Evolutionary conservation across 23 red algal genomes (phyloP).

Genomic region (Gracilariopsis chorda): DNA sequence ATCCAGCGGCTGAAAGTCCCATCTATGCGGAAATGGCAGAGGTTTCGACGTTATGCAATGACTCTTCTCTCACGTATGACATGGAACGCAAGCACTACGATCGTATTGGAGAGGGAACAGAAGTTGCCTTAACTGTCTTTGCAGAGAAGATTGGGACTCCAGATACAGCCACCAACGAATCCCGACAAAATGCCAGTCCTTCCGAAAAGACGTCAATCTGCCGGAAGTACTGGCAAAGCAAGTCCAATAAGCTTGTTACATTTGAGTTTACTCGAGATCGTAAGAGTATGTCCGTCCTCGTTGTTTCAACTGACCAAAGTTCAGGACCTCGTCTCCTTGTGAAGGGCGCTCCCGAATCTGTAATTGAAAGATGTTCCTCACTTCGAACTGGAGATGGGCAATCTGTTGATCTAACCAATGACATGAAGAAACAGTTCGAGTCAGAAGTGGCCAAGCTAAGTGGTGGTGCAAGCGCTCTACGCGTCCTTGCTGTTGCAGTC

Average conservation of each 20-base stretch:
- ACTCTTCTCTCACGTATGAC: slow-evolving; percentile 74
- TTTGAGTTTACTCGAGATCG: slow-evolving; percentile 97
- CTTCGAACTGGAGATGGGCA: slow-evolving; percentile 60
- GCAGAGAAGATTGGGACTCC: slow-evolving; percentile 89
- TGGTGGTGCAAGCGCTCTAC: slow-evolving; percentile 66
- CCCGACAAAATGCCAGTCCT: slow-evolving; percentile 1
- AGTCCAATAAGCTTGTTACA: slow-evolving; percentile 65
- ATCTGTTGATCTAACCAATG: slow-evolving; percentile 9
- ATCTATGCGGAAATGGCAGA: slow-evolving; percentile 66
- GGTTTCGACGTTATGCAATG: slow-evolving; percentile 93
- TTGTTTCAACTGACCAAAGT: slow-evolving; percentile 4
- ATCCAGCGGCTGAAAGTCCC: not conserved
- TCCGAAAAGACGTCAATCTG: slow-evolving; percentile 41
- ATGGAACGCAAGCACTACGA: slow-evolving; percentile 57
- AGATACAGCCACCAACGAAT: slow-evolving; percentile 26
- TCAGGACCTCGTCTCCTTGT: slow-evolving; percentile 71
- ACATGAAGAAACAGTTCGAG: slow-evolving; percentile 39
- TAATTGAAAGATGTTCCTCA: slow-evolving; percentile 66
- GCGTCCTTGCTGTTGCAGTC: slow-evolving; percentile 79
- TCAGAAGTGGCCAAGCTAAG: slow-evolving; percentile 42
- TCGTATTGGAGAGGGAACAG: slow-evolving; percentile 93
- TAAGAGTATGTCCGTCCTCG: slow-evolving; percentile 97
- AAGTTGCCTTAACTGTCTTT: slow-evolving; percentile 88
- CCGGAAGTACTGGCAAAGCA: slow-evolving; percentile 70
- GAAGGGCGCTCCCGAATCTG: slow-evolving; percentile 92